A percentile compares a stretch with the other conserved stretches of the same genome.
phyloP scores from a whole-genome alignment of 371 early-diverging fungal genomes.

The Dinochytrium kinnereticum region DNA sequence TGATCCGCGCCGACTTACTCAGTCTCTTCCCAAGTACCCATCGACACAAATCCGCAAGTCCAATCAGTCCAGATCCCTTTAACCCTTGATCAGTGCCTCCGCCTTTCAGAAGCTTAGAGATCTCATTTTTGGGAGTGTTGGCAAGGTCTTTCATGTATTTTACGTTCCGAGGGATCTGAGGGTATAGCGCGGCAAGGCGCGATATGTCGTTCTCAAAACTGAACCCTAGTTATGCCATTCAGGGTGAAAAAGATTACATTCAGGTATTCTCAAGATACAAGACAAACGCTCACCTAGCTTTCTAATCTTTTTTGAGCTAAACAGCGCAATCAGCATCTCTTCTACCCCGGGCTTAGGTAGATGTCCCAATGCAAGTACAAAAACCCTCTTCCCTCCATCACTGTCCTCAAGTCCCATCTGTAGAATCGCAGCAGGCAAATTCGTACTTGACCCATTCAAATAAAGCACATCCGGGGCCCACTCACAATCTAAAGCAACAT shows the following conservation, averaged over 20 bases:
- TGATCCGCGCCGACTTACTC: constrained; percentile 1
- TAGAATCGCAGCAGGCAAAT: background rate
- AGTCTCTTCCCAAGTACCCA: background rate
- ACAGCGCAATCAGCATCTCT: background rate
- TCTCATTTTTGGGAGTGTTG: background rate
- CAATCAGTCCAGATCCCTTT: background rate
- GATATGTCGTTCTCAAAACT: constrained; percentile 6
- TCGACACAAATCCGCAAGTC: background rate
- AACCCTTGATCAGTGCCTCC: background rate
- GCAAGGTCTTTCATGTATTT: constrained; percentile 5
- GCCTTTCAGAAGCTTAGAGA: background rate
- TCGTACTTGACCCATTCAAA: background rate
- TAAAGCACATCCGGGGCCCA: background rate
- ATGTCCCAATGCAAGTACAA: background rate
- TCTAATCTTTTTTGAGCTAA: constrained; percentile 9
- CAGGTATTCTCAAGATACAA: background rate
- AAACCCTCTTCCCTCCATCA: background rate
- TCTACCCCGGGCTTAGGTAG: background rate
- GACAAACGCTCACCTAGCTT: background rate
- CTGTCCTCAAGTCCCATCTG: constrained; percentile 1
- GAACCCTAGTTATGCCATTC: constrained; percentile 1
- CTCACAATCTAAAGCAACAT: constrained; percentile 3
- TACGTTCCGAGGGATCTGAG: background rate
- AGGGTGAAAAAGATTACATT: too few species aligned
- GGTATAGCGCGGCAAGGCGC: background rate